Conservation (phyloP, 2,329 filamentous ascomycete species). For the Myriosclerotinia curreyana region DNA sequence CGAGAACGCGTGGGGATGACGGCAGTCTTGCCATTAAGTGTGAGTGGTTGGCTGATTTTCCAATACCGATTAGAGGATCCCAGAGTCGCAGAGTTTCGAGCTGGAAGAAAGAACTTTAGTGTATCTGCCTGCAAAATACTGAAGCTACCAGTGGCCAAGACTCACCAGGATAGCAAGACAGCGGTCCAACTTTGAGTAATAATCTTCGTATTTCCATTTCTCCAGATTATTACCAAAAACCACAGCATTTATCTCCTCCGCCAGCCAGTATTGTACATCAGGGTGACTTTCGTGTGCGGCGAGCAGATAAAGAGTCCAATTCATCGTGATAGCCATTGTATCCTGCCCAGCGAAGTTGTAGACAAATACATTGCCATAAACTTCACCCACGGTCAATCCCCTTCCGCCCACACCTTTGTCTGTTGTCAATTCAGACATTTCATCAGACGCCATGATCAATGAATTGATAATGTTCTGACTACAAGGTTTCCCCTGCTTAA, state of each 20-base stretch:
- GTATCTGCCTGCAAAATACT: no score
- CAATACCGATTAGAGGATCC: no score
- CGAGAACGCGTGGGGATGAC: background rate
- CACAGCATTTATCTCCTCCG: constrained; percentile 29
- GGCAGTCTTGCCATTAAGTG: background rate
- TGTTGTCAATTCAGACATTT: background rate
- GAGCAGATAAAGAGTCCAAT: constrained; percentile 34
- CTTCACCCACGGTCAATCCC: constrained; percentile 39
- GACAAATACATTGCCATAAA: constrained; percentile 39
- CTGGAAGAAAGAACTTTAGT: no score
- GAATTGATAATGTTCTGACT: constrained; percentile 5
- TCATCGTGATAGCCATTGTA: constrained; percentile 36
- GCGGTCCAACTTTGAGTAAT: no score
- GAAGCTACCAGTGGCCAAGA: no score
- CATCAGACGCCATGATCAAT: background rate
- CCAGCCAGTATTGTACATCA: constrained; percentile 28
- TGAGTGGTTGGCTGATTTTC: constrained; percentile 5
- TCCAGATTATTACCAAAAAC: constrained; percentile 32
- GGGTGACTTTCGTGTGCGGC: constrained; percentile 30
- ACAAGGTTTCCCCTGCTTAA: background rate
- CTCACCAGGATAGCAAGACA: no score
- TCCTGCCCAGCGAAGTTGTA: constrained; percentile 40
- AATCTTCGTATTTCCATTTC: constrained; percentile 40
- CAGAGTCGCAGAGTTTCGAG: no score
- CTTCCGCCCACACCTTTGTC: background rate